Evolutionary conservation across 768 basidiomycete genomes (phyloP).

Genomic region (Panellus pusillus): DNA sequence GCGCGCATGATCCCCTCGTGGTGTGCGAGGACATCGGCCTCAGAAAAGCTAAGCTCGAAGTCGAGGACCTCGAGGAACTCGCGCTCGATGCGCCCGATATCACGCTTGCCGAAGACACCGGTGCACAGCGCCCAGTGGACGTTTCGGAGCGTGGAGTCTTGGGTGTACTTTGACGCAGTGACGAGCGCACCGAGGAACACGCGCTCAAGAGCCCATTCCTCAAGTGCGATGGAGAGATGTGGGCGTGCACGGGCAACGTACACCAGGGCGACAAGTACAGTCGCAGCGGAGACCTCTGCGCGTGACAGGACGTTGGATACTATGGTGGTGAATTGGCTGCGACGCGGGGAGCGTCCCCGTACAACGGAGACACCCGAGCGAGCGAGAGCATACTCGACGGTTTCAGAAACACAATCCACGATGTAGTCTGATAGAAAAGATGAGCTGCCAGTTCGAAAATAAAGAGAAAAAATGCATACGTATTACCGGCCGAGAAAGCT

Average conservation of each 20-base stretch:
- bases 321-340: conserved; percentile 55
- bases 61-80: conserved; percentile 79
- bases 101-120: conserved; percentile 76
- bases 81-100: conserved; percentile 77
- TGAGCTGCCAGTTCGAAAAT: neutral
- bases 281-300: conserved; percentile 71
- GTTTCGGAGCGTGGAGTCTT: conserved; percentile 89
- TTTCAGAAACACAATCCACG: conserved; percentile 67
- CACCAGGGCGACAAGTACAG: conserved; percentile 68
- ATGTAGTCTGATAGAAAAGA: conserved; percentile 53
- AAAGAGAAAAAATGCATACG: conserved; percentile 43
- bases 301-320: conserved; percentile 66
- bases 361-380: conserved; percentile 42
- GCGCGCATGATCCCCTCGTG: conserved; percentile 33
- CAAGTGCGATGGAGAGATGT: conserved; percentile 76
- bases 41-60: conserved; percentile 66
- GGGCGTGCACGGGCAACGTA: conserved; percentile 78
- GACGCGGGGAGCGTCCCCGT: conserved; percentile 50
- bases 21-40: conserved; percentile 59
- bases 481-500: conserved; percentile 59
- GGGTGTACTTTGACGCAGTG: conserved; percentile 83
- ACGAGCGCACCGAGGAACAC: conserved; percentile 88
- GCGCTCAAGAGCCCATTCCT: conserved; percentile 85
- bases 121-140: conserved; percentile 85
- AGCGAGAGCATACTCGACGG: conserved; percentile 71